Base-by-base conservation (phyloP, 1,284 basidiomycete genomes). In the Pulveroboletus sp. region DNA sequence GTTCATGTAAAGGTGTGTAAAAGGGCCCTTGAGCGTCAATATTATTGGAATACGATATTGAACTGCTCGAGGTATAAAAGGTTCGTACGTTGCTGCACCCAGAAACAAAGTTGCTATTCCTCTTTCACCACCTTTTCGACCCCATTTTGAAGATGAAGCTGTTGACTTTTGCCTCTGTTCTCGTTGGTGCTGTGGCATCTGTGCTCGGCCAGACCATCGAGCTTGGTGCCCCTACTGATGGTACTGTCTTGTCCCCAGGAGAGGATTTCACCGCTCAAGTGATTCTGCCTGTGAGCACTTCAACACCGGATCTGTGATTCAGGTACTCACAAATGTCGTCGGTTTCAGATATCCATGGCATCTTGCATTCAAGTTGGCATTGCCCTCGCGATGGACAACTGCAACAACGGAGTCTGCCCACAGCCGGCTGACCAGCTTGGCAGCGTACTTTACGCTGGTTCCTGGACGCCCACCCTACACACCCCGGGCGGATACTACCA, bases 291-390 rank as follows among this genome's bases (percentile, higher is more conserved):
- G 70, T 70, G 45, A 53, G 69, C 20, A 10, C n/a, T 31, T 18
- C 15, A 14, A 14, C 3, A 22, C 33, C 10, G 24, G 5, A 5
- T 17, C 3, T 12, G 47, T 6, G 22, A 28, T 24, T 3, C 15
- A 9, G n/a, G 9, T 24, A 26, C 29, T 46, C 26, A 35, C 29
- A 42, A 14, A 52, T 22, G 5, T 18, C 8, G 5, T 14, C 9
- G 8, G 9, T 22, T 46, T 15, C 18, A 73, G 67, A 31, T 0
- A 33, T 73, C 69, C 18, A 35, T 72, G 0, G 55, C 28, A 15
- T 46, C 39, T 8, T 71, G 68, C 48, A 60, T 52, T 25, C 61
- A 72, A 50, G 70, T 74, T 8, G 69, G 72, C 26, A 73, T 71
- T 10, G 67, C 72, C 17, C 71, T 71, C 17, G 62, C 67, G 9